These are phyloP conservation scores for Cornus kousa DNA, from an alignment of 148 eudicot species.

Conservation along the genomic window DNA sequence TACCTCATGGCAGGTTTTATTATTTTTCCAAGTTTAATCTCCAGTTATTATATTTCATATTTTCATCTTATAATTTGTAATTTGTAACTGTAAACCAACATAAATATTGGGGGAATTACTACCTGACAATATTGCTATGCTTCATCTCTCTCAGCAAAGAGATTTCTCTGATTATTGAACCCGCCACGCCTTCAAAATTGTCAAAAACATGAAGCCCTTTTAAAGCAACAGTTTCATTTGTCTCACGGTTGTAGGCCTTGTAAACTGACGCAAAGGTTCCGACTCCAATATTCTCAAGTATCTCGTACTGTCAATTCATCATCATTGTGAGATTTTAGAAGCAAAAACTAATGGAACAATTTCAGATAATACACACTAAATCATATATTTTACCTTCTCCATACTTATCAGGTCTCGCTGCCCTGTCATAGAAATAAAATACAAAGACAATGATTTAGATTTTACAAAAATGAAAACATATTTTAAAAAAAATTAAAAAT, in stretches of 20 bases:
- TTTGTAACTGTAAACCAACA: background rate
- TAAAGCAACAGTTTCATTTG: background rate
- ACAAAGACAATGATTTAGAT: background rate
- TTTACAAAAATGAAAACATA: background rate
- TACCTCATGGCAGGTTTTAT: background rate
- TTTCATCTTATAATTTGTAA: background rate
- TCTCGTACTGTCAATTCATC: too few relatives aligned
- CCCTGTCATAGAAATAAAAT: background rate
- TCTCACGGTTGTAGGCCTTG: background rate
- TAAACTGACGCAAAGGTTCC: background rate
- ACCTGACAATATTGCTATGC: background rate
- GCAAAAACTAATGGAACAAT: too few relatives aligned
- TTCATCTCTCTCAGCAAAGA: background rate
- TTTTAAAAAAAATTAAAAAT: background rate
- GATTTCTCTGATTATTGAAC: background rate
- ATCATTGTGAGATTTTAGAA: too few relatives aligned
- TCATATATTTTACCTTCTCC: background rate
- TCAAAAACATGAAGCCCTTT: background rate
- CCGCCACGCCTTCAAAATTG: background rate
- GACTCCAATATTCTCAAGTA: background rate
- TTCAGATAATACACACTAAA: too few relatives aligned
- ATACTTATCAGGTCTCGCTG: background rate
- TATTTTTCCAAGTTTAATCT: background rate
- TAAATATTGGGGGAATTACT: background rate
- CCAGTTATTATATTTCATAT: background rate